Conservation (phyloP, 2,329 filamentous ascomycete genomes). For the Stachybotrys echinatus region DNA sequence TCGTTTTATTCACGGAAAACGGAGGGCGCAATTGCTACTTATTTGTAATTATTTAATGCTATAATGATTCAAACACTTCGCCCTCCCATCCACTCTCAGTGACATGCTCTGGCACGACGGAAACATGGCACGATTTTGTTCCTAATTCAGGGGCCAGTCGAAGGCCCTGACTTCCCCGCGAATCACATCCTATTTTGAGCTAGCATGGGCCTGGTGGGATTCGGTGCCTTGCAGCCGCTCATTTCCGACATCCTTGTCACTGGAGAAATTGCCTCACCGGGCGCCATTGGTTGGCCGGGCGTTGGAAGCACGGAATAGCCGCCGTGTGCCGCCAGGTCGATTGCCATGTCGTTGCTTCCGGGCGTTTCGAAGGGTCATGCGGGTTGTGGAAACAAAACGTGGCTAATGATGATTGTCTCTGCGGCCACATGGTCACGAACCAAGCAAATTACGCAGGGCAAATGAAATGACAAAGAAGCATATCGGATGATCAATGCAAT, state of each 20-base stretch:
- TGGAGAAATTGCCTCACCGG: not conserved
- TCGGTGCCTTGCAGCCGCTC: not conserved
- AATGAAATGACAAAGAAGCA: not conserved
- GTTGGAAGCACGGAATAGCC: not conserved
- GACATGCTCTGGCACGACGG: no score
- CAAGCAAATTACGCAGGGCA: no score
- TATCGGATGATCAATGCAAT: not conserved
- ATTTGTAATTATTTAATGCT: not conserved
- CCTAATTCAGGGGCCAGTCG: no score
- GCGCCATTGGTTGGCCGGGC: not conserved
- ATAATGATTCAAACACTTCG: not conserved
- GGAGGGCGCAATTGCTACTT: constrained; percentile 8
- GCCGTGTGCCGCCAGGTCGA: no score
- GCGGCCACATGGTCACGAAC: not conserved
- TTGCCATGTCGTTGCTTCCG: no score
- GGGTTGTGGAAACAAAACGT: not conserved
- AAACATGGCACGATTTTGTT: no score
- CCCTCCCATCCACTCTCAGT: no score
- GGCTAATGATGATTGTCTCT: no score
- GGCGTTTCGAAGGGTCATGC: not conserved
- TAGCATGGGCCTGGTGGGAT: not conserved
- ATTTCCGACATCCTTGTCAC: not conserved
- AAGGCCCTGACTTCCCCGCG: not conserved
- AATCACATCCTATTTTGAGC: not conserved
- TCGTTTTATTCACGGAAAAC: constrained; percentile 14